Evolutionary conservation across 1,284 basidiomycete species (phyloP), one percentile per base, ranked within the genome.

Genomic region (Pseudozyma pruni): DNA sequence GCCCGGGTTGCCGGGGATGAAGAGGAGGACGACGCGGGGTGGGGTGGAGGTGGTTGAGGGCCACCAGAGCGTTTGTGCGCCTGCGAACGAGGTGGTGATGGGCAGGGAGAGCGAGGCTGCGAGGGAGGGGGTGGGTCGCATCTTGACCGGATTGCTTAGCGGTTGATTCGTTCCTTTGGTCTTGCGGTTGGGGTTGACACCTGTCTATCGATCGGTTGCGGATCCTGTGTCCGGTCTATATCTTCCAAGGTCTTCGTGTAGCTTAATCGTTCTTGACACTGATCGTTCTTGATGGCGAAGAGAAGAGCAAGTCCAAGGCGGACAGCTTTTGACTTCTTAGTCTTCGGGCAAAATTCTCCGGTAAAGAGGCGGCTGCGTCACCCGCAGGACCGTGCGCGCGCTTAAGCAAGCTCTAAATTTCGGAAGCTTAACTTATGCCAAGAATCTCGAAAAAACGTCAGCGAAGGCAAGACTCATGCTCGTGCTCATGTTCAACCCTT

Each of bases 1-100:
- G 4, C 76, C 76, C 0, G 76, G 76, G 46, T 79, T 79, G 38
- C 76, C 76, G 0, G 73, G 73, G 27, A 79, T 69, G 44, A 79
- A 77, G 40, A 79, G 47, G 1, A 79, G 37, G 13, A 75, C 57
- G 1, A 73, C 55, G 8, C 53, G 48, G 4, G 75, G 75, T 6
- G 50, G 45, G 0, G 7, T 2, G 1, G 53, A 25, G 3, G 46
- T 42, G 14, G 54, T 14, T 1, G 40, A 47, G 0, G 72, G 75
- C 66, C 70, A 76, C 69, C 66, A 72, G 4, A 71, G 58, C 11
- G 70, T 51, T 22, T 66, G 59, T 9, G 69, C 67, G 5, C 72
- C 72, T 1, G 58, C 69, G 34, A 70, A 74, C 1, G 68, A 50
- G 0, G 72, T 67, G 1, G 31, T 32, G 13, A 76, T 48, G 16